Evolutionary conservation across 805 yeast species (phyloP).

Genomic region (Lipomyces starkeyi): DNA sequence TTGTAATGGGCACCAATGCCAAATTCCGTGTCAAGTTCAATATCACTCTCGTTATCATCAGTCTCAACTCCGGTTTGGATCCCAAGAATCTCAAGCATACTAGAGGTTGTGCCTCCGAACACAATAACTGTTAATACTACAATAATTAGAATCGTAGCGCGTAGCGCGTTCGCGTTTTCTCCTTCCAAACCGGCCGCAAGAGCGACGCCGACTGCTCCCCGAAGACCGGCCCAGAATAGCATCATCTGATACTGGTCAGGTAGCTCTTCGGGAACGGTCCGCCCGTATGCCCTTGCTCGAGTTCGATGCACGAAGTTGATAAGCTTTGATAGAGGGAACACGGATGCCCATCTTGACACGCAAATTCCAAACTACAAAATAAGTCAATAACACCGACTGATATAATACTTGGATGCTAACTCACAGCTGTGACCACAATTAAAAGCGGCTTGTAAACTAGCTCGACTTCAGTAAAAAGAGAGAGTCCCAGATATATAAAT

Average conservation of each 20-base stretch:
- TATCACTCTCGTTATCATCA: slow-evolving; percentile 84
- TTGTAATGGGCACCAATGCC: background rate
- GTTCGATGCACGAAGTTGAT: slow-evolving; percentile 79
- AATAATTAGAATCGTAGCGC: slow-evolving; percentile 95
- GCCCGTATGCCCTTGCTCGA: slow-evolving; percentile 52
- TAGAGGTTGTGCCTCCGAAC: slow-evolving; percentile 98
- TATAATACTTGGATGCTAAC: background rate
- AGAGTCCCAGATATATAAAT: slow-evolving; percentile 91
- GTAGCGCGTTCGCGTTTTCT: slow-evolving; percentile 81
- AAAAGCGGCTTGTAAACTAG: slow-evolving; percentile 91
- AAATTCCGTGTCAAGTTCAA: slow-evolving; percentile 58
- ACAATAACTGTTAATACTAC: slow-evolving; percentile 95
- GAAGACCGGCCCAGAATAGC: slow-evolving; percentile 99
- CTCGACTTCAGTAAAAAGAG: slow-evolving; percentile 94
- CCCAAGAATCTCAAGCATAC: slow-evolving; percentile 93
- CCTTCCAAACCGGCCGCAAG: slow-evolving; percentile 97
- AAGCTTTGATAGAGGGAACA: slow-evolving; percentile 86
- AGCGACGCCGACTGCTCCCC: slow-evolving; percentile 99
- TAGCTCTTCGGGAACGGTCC: slow-evolving; percentile 74
- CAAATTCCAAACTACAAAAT: slow-evolving; percentile 65
- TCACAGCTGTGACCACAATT: slow-evolving; percentile 82
- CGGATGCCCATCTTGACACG: slow-evolving; percentile 95
- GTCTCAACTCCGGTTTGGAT: slow-evolving; percentile 84
- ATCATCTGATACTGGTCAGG: slow-evolving; percentile 96
- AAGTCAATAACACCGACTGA: too few species aligned